phyloP scores from a whole-genome alignment of 257 asterid species.

The Gentiana straminea region DNA sequence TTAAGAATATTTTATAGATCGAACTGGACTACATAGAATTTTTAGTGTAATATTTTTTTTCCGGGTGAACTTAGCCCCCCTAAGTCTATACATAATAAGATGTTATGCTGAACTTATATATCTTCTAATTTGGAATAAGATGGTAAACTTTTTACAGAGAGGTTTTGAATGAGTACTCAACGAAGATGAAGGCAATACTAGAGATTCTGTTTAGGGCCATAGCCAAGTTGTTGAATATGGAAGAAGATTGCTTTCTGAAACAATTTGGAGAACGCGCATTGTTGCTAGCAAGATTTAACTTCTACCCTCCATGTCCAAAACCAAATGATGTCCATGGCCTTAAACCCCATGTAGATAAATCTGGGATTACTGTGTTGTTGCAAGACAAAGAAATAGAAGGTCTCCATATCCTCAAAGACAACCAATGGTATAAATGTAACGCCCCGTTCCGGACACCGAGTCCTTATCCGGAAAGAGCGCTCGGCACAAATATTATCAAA shows the following conservation, averaged over 20 bases:
- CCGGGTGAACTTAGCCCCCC: no score
- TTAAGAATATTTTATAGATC: no score
- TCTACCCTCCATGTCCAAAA: constrained; percentile 33
- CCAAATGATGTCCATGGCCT: constrained; percentile 40
- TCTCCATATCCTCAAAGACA: constrained; percentile 32
- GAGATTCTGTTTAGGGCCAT: constrained; percentile 29
- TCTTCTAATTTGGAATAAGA: no score
- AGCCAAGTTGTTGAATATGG: constrained; percentile 34
- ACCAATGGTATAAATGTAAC: constrained; percentile 22
- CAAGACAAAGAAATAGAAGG: constrained; percentile 47
- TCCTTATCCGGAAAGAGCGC: no score
- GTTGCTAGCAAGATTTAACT: constrained; percentile 29
- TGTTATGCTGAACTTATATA: no score
- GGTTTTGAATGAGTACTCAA: constrained; percentile 22
- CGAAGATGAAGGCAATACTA: constrained; percentile 22
- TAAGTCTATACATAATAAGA: no score
- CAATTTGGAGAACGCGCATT: constrained; percentile 39
- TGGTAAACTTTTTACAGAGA: no score
- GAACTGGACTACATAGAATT: no score
- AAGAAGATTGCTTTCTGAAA: constrained; percentile 30
- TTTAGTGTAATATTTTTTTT: no score
- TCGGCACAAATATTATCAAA: no score
- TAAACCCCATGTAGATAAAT: constrained; percentile 45
- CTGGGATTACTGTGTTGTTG: constrained; percentile 30
- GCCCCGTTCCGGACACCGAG: no score